Percentiles rank a stretch among this genome's conserved stretches.
These are phyloP conservation scores for Thymus quinquecostatus DNA, from an alignment of 257 asterid species.

Conservation along the genomic window DNA sequence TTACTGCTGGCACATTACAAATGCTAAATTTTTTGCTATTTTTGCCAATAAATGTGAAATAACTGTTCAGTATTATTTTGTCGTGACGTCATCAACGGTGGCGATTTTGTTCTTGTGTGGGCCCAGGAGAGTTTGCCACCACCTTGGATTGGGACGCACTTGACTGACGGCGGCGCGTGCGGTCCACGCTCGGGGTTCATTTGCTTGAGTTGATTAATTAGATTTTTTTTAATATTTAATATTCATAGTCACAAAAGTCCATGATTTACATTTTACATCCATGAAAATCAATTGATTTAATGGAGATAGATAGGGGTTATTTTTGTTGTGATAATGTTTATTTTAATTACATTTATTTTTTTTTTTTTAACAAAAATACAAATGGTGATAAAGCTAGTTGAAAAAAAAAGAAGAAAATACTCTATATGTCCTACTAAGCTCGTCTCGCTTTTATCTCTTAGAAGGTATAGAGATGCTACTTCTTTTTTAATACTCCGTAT, in stretches of 20 bases:
- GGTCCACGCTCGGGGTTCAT: not conserved
- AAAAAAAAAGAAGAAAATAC: too few relatives aligned
- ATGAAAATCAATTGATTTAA: not conserved
- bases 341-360: not conserved
- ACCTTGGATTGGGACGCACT: conserved; percentile 24
- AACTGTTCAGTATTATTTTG: conserved; percentile 33
- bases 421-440: too few relatives aligned
- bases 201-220: not conserved
- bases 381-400: too few relatives aligned
- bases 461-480: too few relatives aligned
- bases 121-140: conserved; percentile 13
- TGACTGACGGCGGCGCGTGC: conserved; percentile 28
- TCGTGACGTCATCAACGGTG: conserved; percentile 36
- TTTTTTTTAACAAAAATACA: too few relatives aligned
- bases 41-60: conserved; percentile 9
- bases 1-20: conserved; percentile 14
- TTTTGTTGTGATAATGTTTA: not conserved
- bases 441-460: too few relatives aligned
- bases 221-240: not conserved
- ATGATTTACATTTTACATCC: not conserved
- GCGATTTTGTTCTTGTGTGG: conserved; percentile 32
- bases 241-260: not conserved
- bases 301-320: not conserved
- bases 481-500: too few relatives aligned
- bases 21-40: not conserved